A percentile compares a stretch with the other conserved stretches of the same genome.
phyloP scores from a whole-genome alignment of 352 stramenopile species.

The Pythium inflatum region DNA sequence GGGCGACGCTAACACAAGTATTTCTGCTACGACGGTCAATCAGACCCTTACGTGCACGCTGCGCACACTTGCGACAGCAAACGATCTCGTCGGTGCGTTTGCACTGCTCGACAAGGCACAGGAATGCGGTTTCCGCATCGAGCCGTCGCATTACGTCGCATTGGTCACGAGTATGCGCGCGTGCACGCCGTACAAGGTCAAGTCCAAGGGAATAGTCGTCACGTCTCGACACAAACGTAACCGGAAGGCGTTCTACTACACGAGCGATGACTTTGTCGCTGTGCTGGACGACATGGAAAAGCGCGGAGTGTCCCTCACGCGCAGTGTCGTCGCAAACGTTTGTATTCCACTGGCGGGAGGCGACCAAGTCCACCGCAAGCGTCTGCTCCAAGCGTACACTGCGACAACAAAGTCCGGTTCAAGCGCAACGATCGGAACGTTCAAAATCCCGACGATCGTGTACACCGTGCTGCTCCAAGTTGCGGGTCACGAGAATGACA shows the following conservation, averaged over 20 bases:
- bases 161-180: constrained; percentile 56
- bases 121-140: constrained; percentile 32
- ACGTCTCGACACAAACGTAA: constrained; percentile 6
- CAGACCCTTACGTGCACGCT: constrained; percentile 36
- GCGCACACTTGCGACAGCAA: constrained; percentile 50
- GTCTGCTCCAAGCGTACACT: constrained; percentile 58
- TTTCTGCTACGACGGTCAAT: constrained; percentile 35
- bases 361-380: constrained; percentile 57
- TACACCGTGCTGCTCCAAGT: constrained; percentile 54
- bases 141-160: constrained; percentile 45
- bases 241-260: constrained; percentile 39
- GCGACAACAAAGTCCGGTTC: neutral
- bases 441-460: constrained; percentile 45
- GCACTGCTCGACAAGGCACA: constrained; percentile 41
- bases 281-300: constrained; percentile 48
- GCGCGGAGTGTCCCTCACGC: constrained; percentile 44
- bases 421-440: constrained; percentile 39
- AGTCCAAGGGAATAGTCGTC: constrained; percentile 23
- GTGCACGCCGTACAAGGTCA: constrained; percentile 19
- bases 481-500: constrained; percentile 39
- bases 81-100: constrained; percentile 41
- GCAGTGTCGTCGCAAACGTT: constrained; percentile 38
- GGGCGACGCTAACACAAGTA: constrained; percentile 23
- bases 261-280: constrained; percentile 40
- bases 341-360: constrained; percentile 45